Conservation (phyloP, 345 rosid species). For the Aurinia saxatilis region DNA sequence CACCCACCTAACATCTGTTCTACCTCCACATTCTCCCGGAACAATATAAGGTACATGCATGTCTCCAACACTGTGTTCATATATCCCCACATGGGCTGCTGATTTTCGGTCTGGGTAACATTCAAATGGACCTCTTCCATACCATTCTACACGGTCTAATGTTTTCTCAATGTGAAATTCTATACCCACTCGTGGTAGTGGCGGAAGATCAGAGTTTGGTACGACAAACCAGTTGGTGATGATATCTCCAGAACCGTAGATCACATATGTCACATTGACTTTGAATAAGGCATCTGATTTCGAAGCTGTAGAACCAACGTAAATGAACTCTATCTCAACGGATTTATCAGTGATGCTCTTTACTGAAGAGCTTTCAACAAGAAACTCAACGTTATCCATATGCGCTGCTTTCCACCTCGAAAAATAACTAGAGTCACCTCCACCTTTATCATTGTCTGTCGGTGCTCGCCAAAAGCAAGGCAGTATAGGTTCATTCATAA, state of each 20-base stretch:
- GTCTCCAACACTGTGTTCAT: slow-evolving; percentile 50
- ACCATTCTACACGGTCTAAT: slow-evolving; percentile 67
- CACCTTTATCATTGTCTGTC: slow-evolving; percentile 95
- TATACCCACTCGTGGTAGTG: slow-evolving; percentile 85
- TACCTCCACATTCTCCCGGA: slow-evolving; percentile 88
- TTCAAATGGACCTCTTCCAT: slow-evolving; percentile 95
- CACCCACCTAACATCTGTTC: slow-evolving; percentile 96
- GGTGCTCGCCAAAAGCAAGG: slow-evolving; percentile 99
- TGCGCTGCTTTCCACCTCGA: slow-evolving; percentile 80
- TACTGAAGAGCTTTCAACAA: slow-evolving; percentile 57
- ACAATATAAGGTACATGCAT: slow-evolving; percentile 96
- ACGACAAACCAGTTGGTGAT: slow-evolving; percentile 51
- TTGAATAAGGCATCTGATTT: slow-evolving; percentile 42
- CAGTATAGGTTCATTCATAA: slow-evolving; percentile 61
- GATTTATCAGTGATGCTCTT: slow-evolving; percentile 31
- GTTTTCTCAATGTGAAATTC: slow-evolving; percentile 66
- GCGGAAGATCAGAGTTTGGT: slow-evolving; percentile 73
- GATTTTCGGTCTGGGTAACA: slow-evolving; percentile 97
- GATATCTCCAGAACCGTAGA: slow-evolving; percentile 74
- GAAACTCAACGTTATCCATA: slow-evolving; percentile 44
- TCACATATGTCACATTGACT: slow-evolving; percentile 47
- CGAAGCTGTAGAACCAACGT: slow-evolving; percentile 31
- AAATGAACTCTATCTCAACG: slow-evolving; percentile 48
- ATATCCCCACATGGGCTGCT: slow-evolving; percentile 76
- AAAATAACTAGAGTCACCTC: slow-evolving; percentile 60